phyloP scores from a whole-genome alignment of 805 yeast species.

The Lachancea nothofagi region DNA sequence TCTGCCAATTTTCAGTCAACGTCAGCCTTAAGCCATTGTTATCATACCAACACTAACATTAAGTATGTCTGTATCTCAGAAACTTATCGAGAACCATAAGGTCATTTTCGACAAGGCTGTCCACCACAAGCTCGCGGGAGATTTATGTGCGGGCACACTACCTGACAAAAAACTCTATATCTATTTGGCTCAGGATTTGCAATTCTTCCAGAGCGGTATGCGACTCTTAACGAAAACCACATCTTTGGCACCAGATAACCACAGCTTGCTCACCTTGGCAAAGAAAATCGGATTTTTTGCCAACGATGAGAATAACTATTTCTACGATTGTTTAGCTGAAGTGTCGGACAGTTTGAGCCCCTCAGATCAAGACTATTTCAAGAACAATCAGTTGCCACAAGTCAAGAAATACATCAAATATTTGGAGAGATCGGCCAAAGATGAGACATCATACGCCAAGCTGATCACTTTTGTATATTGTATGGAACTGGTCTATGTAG shows the following conservation, averaged over 20 bases:
- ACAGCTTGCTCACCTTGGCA: constrained; percentile 38
- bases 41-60: not conserved
- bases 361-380: constrained; percentile 16
- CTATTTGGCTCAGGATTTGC: constrained; percentile 45
- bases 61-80: constrained; percentile 15
- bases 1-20: too few relatives aligned
- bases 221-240: constrained; percentile 41
- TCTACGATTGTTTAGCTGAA: constrained; percentile 32
- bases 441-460: constrained; percentile 29
- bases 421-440: constrained; percentile 30
- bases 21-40: too few relatives aligned
- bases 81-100: constrained; percentile 23
- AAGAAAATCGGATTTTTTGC: constrained; percentile 49
- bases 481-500: constrained; percentile 47
- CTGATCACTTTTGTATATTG: constrained; percentile 40
- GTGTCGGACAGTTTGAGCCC: constrained; percentile 14
- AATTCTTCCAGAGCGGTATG: constrained; percentile 41
- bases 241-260: constrained; percentile 38
- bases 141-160: constrained; percentile 43
- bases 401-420: constrained; percentile 37
- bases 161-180: constrained; percentile 39
- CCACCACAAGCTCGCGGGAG: constrained; percentile 39
- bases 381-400: constrained; percentile 24
- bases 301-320: constrained; percentile 45
- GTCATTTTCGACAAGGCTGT: constrained; percentile 31